Evolutionary conservation across 225 moss, liverwort and hornwort genomes (phyloP).

Genomic region (Lunularia cruciata): DNA sequence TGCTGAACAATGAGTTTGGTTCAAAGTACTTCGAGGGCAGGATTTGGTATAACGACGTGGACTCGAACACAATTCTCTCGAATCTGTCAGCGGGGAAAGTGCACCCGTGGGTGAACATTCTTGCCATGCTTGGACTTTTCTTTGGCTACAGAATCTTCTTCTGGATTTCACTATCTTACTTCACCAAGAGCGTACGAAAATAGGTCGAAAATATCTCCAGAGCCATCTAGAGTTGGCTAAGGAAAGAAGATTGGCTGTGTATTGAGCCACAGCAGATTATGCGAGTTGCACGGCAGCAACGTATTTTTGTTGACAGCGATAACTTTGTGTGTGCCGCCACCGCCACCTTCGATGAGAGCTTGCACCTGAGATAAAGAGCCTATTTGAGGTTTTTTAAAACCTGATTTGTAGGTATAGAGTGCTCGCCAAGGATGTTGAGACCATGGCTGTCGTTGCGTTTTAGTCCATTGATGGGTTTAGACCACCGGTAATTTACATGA

Average conservation of each 20-base stretch:
- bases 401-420: too few species aligned
- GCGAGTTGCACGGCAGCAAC: too few species aligned
- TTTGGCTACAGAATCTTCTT: constrained; percentile 46
- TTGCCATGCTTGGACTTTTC: constrained; percentile 37
- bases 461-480: too few species aligned
- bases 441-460: too few species aligned
- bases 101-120: constrained; percentile 29
- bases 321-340: too few species aligned
- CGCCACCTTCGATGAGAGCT: too few species aligned
- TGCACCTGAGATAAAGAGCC: too few species aligned
- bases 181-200: constrained; percentile 44
- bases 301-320: too few species aligned
- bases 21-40: constrained; percentile 29
- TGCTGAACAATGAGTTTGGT: constrained; percentile 71
- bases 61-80: constrained; percentile 26
- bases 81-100: constrained; percentile 39
- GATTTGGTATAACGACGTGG: constrained; percentile 36
- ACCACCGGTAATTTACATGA: too few species aligned
- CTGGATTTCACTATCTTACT: constrained; percentile 34
- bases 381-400: too few species aligned
- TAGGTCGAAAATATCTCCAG: not conserved
- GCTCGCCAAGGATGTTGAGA: too few species aligned
- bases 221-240: not conserved
- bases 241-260: not conserved
- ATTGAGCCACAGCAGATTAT: too few species aligned